Base-by-base conservation (phyloP, 306 rosid genomes). In the Dryas drummondii region DNA sequence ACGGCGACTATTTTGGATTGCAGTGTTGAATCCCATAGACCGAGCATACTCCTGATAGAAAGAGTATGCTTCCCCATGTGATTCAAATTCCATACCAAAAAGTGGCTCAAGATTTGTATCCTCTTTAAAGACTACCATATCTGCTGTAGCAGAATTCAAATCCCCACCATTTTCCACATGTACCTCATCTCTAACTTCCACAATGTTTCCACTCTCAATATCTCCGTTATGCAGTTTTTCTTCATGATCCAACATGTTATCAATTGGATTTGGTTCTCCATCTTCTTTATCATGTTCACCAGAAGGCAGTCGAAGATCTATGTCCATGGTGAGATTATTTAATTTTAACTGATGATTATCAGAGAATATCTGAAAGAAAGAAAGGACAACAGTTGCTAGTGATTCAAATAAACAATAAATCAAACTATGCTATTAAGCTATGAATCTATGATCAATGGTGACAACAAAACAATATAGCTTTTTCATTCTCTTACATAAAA, bases 21-120 rank as follows among this genome's bases (percentile, higher is more conserved):
- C 97, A 49, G 99, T 90, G 87, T 87, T 92, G 86, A 94, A 94
- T 69, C 99, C 99, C 97, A 89, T 90, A 44, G 97, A 94, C 53
- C 97, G 93, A 60, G 99, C 97, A 80, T 94, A 94, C 86, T 94
- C 99, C 88, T 94, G 97, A 87, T 94, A 94, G 78, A 94, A 94
- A 69, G 99, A 94, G 80, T 92, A 94, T 16, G 99, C 99, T 74
- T 92, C 99, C 61, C 91, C 89, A 5, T 94, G 97, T 63, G 99
- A 94, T 76, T 89, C 97, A 76, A 94, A 94, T 86, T 94, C 99
- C 99, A 94, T 94, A 68, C 99, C 99, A 86, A 91, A 88, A 80
- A 90, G 97, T 22, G 99, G 99, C 86, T 94, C 99, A 79, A 94
- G 96, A 88, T 91, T 94, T 48, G 96, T 62, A 71, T 94, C 99